These are phyloP conservation scores for Voacanga thouarsii DNA, from an alignment of 257 asterid species.

Conservation along the genomic window DNA sequence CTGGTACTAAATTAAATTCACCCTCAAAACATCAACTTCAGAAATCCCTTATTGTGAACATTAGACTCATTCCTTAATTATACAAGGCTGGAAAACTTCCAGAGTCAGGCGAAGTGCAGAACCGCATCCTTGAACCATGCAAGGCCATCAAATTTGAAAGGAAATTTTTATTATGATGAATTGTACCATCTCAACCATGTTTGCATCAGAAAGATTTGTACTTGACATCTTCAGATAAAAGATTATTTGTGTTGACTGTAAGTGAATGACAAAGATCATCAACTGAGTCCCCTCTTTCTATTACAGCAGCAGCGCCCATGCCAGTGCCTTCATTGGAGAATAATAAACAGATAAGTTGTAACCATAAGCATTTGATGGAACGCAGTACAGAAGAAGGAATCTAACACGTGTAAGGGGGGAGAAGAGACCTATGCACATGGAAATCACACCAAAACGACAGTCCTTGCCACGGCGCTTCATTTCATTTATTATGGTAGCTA, in stretches of 20 bases:
- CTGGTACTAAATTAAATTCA: too few species aligned
- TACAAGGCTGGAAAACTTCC: too few species aligned
- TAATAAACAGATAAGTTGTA: neutral
- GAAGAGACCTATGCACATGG: constrained; percentile 87
- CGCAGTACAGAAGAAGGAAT: neutral
- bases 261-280: constrained; percentile 56
- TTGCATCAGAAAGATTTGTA: neutral
- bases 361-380: neutral
- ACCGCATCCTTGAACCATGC: too few species aligned
- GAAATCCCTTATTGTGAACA: too few species aligned
- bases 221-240: constrained; percentile 42
- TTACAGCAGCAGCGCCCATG: constrained; percentile 97
- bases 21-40: too few species aligned
- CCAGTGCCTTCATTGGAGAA: constrained; percentile 60
- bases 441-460: constrained; percentile 82
- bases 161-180: too few species aligned
- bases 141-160: neutral
- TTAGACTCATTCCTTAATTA: too few species aligned
- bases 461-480: constrained; percentile 92
- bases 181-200: neutral
- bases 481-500: constrained; percentile 76
- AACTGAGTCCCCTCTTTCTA: constrained; percentile 76
- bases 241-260: constrained; percentile 19
- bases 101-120: too few species aligned
- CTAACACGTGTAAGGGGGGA: neutral